Conservation (phyloP, 352 stramenopile genomes). For the Phytophthora syringae region DNA sequence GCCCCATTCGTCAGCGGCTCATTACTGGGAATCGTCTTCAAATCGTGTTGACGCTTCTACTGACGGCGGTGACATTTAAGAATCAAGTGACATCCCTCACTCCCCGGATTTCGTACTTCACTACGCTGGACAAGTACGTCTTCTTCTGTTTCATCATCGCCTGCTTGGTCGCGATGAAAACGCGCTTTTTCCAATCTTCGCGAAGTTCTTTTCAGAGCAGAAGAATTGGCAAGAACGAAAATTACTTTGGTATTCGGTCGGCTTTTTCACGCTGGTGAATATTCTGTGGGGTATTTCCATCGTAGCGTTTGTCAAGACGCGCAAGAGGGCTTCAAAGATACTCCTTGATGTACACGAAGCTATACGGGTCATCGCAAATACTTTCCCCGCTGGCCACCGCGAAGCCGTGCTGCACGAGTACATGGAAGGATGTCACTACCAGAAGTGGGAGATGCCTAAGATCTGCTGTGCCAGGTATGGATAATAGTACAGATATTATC, state of each 20-base stretch:
- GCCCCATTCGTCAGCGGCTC: slow-evolving; percentile 36
- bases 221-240: slow-evolving; percentile 39
- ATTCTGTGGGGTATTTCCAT: slow-evolving; percentile 40
- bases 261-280: slow-evolving; percentile 51
- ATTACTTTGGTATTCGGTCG: slow-evolving; percentile 43
- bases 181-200: slow-evolving; percentile 50
- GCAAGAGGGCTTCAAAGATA: slow-evolving; percentile 21
- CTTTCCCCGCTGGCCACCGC: slow-evolving; percentile 34
- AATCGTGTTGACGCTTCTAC: slow-evolving; percentile 64
- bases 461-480: slow-evolving; percentile 35
- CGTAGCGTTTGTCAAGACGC: slow-evolving; percentile 36
- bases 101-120: slow-evolving; percentile 73
- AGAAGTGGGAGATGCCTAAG: slow-evolving; percentile 23
- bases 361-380: slow-evolving; percentile 38
- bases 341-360: slow-evolving; percentile 48
- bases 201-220: slow-evolving; percentile 14
- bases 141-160: slow-evolving; percentile 72
- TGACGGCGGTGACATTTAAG: slow-evolving; percentile 74
- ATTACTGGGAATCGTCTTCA: slow-evolving; percentile 56
- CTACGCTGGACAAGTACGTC: slow-evolving; percentile 63
- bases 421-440: slow-evolving; percentile 17
- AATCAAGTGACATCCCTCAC: slow-evolving; percentile 53
- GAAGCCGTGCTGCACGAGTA: slow-evolving; percentile 36
- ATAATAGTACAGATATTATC: too few relatives aligned
- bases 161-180: slow-evolving; percentile 64